phyloP scores from a whole-genome alignment of 176 grass and related monocot species.

The Areca catechu region DNA sequence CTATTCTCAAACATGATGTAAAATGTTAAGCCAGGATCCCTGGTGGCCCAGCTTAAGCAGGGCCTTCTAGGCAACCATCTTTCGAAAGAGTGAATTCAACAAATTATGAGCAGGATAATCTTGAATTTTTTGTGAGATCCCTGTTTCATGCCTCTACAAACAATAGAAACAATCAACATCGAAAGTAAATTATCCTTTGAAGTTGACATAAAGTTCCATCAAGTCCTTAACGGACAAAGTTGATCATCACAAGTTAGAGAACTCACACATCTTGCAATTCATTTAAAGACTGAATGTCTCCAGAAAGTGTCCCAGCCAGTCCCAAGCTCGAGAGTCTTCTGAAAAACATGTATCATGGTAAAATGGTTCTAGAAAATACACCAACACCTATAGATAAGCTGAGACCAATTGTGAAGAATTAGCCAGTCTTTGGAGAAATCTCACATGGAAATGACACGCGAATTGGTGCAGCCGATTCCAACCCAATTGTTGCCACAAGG shows the following conservation, averaged over 20 bases:
- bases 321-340: conserved; percentile 56
- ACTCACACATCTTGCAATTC: conserved; percentile 47
- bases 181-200: too few species aligned
- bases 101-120: too few species aligned
- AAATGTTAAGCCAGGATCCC: too few species aligned
- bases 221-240: too few species aligned
- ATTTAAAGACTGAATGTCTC: conserved; percentile 50
- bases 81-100: too few species aligned
- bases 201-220: too few species aligned
- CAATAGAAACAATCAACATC: too few species aligned
- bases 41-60: too few species aligned
- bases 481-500: conserved; percentile 63
- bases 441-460: conserved; percentile 45
- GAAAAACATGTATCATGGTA: not conserved
- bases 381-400: not conserved
- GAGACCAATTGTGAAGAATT: not conserved
- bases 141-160: too few species aligned
- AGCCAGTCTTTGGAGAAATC: conserved; percentile 5
- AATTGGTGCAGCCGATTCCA: conserved; percentile 33
- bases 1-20: too few species aligned
- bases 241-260: conserved; percentile 1
- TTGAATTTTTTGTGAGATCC: too few species aligned
- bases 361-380: not conserved
- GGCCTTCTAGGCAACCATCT: too few species aligned
- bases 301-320: conserved; percentile 53